Evolutionary conservation across 495 filamentous ascomycete species (phyloP).

Genomic region (Glonium stellatum): DNA sequence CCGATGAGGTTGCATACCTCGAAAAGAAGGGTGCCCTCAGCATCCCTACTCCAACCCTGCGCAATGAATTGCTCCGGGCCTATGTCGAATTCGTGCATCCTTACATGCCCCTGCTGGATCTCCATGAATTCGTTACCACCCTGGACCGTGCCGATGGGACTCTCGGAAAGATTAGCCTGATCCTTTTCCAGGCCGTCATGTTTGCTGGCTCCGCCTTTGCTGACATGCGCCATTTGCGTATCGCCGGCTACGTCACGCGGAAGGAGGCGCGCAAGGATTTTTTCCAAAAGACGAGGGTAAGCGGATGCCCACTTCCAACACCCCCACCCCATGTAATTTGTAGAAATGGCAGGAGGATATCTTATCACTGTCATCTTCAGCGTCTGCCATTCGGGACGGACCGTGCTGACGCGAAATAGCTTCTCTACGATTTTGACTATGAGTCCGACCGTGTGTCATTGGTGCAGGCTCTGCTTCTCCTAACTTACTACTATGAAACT

Average conservation of each 20-base stretch:
- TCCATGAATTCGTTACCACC: constrained; percentile 62
- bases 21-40: constrained; percentile 66
- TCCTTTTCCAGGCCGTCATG: constrained; percentile 78
- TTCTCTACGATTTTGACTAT: constrained; percentile 80
- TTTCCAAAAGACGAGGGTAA: constrained; percentile 70
- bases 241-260: constrained; percentile 61
- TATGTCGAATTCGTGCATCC: constrained; percentile 82
- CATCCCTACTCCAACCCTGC: constrained; percentile 57
- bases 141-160: constrained; percentile 59
- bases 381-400: neutral
- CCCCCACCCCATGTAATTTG: constrained; percentile 1
- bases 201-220: constrained; percentile 74
- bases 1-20: constrained; percentile 70
- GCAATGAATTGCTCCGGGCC: constrained; percentile 65
- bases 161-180: constrained; percentile 62
- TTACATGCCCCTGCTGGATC: constrained; percentile 80
- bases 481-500: constrained; percentile 50
- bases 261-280: constrained; percentile 72
- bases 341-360: neutral
- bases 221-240: constrained; percentile 58
- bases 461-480: constrained; percentile 75
- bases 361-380: neutral
- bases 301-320: constrained; percentile 18
- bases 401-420: constrained; percentile 31
- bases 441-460: constrained; percentile 73